Percentiles rank a stretch among this genome's conserved stretches.
These are phyloP conservation scores for Yamadazyma oceani DNA, from an alignment of 1,139 yeast genomes.

Conservation along the genomic window DNA sequence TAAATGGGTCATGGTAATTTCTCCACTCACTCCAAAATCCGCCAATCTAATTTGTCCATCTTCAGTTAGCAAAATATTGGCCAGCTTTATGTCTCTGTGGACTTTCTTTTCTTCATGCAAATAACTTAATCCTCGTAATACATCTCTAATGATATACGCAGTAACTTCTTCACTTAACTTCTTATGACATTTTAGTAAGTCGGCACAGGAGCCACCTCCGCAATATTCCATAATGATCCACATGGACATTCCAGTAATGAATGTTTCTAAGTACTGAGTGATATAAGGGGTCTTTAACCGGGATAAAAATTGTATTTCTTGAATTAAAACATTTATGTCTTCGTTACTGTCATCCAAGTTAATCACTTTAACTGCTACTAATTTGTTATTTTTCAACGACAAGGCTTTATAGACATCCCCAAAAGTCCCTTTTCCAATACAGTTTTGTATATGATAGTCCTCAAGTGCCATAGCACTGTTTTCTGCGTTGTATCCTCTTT, in stretches of 20 bases:
- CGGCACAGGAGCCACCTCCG: slow-evolving; percentile 89
- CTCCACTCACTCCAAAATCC: slow-evolving; percentile 88
- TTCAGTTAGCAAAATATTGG: slow-evolving; percentile 69
- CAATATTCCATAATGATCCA: slow-evolving; percentile 93
- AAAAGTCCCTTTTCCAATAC: slow-evolving; percentile 82
- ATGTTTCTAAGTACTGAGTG: slow-evolving; percentile 64
- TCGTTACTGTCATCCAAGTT: slow-evolving; percentile 75
- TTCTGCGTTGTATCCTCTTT: background rate
- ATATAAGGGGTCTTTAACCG: slow-evolving; percentile 63
- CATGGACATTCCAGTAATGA: slow-evolving; percentile 62
- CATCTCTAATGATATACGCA: slow-evolving; percentile 58
- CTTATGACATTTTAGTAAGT: slow-evolving; percentile 55
- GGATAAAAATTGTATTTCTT: slow-evolving; percentile 74
- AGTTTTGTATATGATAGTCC: slow-evolving; percentile 46
- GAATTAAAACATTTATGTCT: slow-evolving; percentile 61
- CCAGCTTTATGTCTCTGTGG: slow-evolving; percentile 86
- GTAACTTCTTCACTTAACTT: slow-evolving; percentile 57
- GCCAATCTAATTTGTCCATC: slow-evolving; percentile 69
- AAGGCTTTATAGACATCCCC: slow-evolving; percentile 81
- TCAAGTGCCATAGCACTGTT: slow-evolving; percentile 16
- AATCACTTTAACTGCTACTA: slow-evolving; percentile 78
- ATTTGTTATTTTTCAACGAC: slow-evolving; percentile 26
- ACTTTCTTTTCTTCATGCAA: slow-evolving; percentile 71
- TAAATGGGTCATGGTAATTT: slow-evolving; percentile 58
- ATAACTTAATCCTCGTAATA: slow-evolving; percentile 65